Evolutionary conservation across 345 rosid genomes (phyloP).

Genomic region (Viola odorata): DNA sequence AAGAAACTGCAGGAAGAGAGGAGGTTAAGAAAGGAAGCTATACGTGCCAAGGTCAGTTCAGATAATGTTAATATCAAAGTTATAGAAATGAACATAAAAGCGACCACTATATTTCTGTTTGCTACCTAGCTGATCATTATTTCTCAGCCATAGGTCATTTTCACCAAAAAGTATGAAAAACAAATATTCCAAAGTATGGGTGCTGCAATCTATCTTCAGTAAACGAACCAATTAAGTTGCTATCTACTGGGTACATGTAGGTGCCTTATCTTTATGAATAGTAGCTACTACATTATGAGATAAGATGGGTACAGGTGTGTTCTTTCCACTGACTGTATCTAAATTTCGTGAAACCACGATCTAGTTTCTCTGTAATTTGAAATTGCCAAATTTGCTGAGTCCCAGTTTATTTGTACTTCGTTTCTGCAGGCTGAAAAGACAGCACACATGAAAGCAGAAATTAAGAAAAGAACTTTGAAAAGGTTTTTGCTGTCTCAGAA

Average conservation of each 20-base stretch:
- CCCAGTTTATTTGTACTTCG: constrained; percentile 8
- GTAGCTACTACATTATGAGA: neutral
- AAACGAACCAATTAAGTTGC: neutral
- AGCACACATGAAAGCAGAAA: constrained; percentile 66
- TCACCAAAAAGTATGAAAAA: neutral
- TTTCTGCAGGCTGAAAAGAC: constrained; percentile 53
- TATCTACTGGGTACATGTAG: neutral
- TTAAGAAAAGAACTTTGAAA: constrained; percentile 60
- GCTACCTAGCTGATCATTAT: neutral
- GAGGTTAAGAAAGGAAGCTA: constrained; percentile 59
- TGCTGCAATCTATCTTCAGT: neutral
- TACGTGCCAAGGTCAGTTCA: constrained; percentile 60
- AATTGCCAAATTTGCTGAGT: constrained; percentile 6
- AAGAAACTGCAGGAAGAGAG: constrained; percentile 67
- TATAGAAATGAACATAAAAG: neutral
- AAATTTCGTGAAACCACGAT: constrained; percentile 3
- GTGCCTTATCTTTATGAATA: neutral
- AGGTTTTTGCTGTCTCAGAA: constrained; percentile 78
- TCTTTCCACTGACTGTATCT: constrained; percentile 9
- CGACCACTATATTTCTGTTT: constrained; percentile 1
- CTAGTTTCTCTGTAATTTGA: constrained; percentile 2
- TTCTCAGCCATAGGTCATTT: neutral
- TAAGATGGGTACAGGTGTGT: constrained; percentile 1
- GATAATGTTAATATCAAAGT: constrained; percentile 4
- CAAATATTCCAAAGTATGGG: neutral